Evolutionary conservation across 1,284 basidiomycete genomes (phyloP), one percentile per base, ranked within the genome.

Genomic region (Cryptococcus sp.): DNA sequence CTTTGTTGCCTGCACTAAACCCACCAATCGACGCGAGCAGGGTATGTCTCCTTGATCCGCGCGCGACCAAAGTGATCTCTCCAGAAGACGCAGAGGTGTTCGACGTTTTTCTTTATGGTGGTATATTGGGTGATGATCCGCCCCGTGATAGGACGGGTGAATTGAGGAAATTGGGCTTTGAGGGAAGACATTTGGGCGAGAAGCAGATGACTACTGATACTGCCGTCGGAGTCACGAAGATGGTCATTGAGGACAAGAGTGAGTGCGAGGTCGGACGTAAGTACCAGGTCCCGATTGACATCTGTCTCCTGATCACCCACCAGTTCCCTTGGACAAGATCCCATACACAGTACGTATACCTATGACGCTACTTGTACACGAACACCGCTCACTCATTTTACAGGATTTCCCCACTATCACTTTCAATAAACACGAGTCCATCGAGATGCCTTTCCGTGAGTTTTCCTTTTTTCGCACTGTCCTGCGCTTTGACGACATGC

Each of bases 161-260:
- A 72, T 84, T 99, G 44, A 86, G 96, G 26, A 83, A 83, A 16
- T 80, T 93, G 17, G 93, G 93, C 0, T 98, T 96, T 73, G 90
- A 91, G 0, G 84, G 83, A 3, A 83, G 93, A 25, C 89, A 89
- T 75, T 81, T 96, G 5, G 91, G 91, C 0, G 81, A 85, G 1
- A 81, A 93, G 1, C 96, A 99, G 77, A 99, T 99, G 95, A 98
- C 95, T 25, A 99, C 95, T 0, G 95, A 99, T 75, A 98, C 95
- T 1, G 95, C 95, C 0, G 81, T 98, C 0, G 92, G 89, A 8
- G 94, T 98, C 6, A 93, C 92, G 0, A 97, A 95, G 74, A 78
- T 85, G 2, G 89, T 96, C 16, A 88, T 94, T 0, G 81, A 89
- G 61, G 91, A 96, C 73, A 83, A 85, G 72, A 79, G 87, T 87